A percentile compares a stretch with the other conserved stretches of the same genome.
phyloP scores from a whole-genome alignment of 192 early-diverging fungal genomes.

The Rhizophagus clarus region DNA sequence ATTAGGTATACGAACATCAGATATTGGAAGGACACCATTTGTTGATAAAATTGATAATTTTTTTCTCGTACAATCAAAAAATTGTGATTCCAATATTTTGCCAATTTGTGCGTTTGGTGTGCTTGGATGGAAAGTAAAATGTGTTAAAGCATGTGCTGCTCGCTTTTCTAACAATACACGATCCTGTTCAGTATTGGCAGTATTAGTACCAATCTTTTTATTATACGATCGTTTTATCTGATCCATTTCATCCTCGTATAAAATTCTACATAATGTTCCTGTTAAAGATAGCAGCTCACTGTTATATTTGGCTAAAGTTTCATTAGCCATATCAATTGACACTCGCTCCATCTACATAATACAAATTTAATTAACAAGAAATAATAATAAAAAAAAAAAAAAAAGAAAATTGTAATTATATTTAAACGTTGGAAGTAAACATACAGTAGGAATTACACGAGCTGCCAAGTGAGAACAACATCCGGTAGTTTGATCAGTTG shows the following conservation, averaged over 20 bases:
- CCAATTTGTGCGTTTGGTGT: conserved; percentile 74
- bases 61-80: conserved; percentile 51
- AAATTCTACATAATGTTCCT: conserved; percentile 70
- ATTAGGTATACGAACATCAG: conserved; percentile 63
- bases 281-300: conserved; percentile 73
- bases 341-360: conserved; percentile 68
- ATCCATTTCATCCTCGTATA: conserved; percentile 78
- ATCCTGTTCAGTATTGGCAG: not conserved
- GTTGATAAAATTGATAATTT: conserved; percentile 67
- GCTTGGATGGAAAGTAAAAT: conserved; percentile 69
- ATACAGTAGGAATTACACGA: conserved; percentile 83
- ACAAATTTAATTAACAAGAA: too few relatives aligned
- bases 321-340: conserved; percentile 86
- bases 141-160: conserved; percentile 62
- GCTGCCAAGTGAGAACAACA: conserved; percentile 76
- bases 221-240: conserved; percentile 58
- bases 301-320: conserved; percentile 77
- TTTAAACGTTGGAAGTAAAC: not conserved
- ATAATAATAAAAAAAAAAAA: not conserved
- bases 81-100: conserved; percentile 56
- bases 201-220: conserved; percentile 2
- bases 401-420: not conserved
- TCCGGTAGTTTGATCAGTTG: conserved; percentile 81
- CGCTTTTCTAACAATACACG: conserved; percentile 43
- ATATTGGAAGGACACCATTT: conserved; percentile 58